These are phyloP conservation scores for Diplodia mutila DNA, from an alignment of 2,329 filamentous ascomycete genomes.

Conservation along the genomic window DNA sequence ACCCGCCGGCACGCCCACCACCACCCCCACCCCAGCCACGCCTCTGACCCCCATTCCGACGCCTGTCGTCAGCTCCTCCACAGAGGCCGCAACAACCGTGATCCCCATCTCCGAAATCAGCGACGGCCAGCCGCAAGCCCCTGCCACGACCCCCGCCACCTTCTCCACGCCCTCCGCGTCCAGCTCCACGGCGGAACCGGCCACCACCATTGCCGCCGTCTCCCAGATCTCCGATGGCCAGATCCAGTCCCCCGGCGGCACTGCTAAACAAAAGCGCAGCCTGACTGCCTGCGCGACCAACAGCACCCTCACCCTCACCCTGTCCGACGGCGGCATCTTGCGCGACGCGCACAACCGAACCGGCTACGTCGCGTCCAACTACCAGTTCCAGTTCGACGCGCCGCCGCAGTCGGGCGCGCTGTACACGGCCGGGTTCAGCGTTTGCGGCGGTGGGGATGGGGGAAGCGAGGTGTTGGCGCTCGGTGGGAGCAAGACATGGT, in stretches of 20 bases:
- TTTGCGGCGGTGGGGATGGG: slow-evolving; percentile 69
- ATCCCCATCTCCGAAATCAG: slow-evolving; percentile 34
- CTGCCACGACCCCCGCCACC: not conserved
- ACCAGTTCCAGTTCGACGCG: slow-evolving; percentile 59
- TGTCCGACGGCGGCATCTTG: slow-evolving; percentile 67
- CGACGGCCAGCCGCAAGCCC: slow-evolving; percentile 36
- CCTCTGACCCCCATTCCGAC: not conserved
- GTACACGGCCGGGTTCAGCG: slow-evolving; percentile 74
- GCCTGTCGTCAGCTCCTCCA: not conserved
- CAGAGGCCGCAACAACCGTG: not conserved
- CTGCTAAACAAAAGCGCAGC: not conserved
- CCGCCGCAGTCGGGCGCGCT: slow-evolving; percentile 68
- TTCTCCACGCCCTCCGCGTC: not conserved
- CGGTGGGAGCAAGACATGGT: slow-evolving; percentile 69
- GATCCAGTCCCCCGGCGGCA: slow-evolving; percentile 20
- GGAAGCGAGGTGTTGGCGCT: slow-evolving; percentile 65
- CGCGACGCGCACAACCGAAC: slow-evolving; percentile 68
- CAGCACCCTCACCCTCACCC: slow-evolving; percentile 62
- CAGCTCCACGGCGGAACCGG: not conserved
- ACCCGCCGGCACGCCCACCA: slow-evolving; percentile 9
- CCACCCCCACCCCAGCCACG: not conserved
- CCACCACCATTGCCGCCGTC: slow-evolving; percentile 11
- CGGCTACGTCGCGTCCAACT: slow-evolving; percentile 82
- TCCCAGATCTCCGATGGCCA: slow-evolving; percentile 28
- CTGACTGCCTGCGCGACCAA: not conserved